Base-by-base conservation (phyloP, 2,329 filamentous ascomycete genomes). In the Graphilbum sp. region DNA sequence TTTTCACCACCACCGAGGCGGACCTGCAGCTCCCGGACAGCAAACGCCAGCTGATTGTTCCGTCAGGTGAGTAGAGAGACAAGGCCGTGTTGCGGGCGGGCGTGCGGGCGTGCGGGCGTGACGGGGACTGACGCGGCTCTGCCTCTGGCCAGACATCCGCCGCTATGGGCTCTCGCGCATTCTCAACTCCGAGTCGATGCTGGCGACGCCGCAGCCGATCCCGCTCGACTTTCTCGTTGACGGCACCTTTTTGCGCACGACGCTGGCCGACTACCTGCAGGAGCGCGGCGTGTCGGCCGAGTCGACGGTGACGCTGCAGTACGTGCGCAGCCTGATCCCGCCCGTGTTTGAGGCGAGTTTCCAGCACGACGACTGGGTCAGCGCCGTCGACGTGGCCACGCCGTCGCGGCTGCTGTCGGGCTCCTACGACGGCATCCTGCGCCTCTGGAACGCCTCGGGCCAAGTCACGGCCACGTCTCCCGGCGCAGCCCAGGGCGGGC, bases 341-440 rank as follows among this genome's bases (percentile, higher is more conserved):
- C 90, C 90, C 16, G 68, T 82, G 27, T 88, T 90, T 56, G 77
- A 93, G 49, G 80, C 86, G 12, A 90, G 82, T 53, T 98, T 94
- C 55, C 79, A 95, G 62, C 88, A 98, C 56, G 87, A 98, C 52
- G 90, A 96, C 57, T 98, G 90, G 90, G 82, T 98, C 35, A 84
- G 83, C 54, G 72, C 74, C 20, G 75, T 96, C 20, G 86, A 95
- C 55, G 72, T 93, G 5, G 59, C 63, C 7, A 72, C 75, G 3
- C 75, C 67, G 17, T 54, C 56, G 39, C 66, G 82, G 44, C 79
- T 96, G 43, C 62, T 94, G n/a, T 92, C 85, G n/a, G 85, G 77
- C 23, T 88, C 84, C 35, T 96, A 93, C 54, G 90, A 98, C 55
- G 88, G 88, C 9, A 61, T 93, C 15, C 61, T 96, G 40, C 70